Evolutionary conservation across 2,329 filamentous ascomycete genomes (phyloP).

Genomic region (Trichoderma oligosporum): DNA sequence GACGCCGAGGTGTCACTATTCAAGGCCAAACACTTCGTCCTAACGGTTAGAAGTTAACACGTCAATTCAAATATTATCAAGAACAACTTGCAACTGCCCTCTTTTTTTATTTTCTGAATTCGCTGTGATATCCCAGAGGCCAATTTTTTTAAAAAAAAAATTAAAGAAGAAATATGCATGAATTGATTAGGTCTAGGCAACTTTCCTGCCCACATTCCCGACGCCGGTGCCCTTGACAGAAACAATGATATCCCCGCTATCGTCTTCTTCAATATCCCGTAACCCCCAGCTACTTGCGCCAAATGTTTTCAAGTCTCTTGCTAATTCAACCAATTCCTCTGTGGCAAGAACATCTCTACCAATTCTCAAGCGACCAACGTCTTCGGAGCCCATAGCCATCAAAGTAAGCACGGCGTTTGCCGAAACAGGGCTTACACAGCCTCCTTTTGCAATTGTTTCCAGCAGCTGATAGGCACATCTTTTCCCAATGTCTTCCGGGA

Average conservation of each 20-base stretch:
- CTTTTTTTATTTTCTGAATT: not conserved
- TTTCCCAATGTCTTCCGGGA: conserved; percentile 87
- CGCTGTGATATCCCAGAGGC: conserved; percentile 3
- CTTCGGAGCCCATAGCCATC: conserved; percentile 98
- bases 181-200: conserved; percentile 47
- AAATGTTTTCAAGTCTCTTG: conserved; percentile 82
- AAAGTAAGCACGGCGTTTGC: conserved; percentile 73
- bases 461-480: conserved; percentile 85
- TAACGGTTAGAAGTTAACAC: conserved; percentile 22
- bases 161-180: not conserved
- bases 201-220: conserved; percentile 91
- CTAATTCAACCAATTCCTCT: conserved; percentile 74
- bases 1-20: conserved; percentile 36
- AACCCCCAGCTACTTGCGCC: conserved; percentile 89
- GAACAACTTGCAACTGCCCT: not conserved
- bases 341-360: conserved; percentile 77
- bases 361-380: conserved; percentile 81
- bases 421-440: conserved; percentile 71
- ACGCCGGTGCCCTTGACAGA: conserved; percentile 91
- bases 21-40: conserved; percentile 20
- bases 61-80: conserved; percentile 4
- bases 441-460: conserved; percentile 76
- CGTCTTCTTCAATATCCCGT: conserved; percentile 64
- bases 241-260: conserved; percentile 72
- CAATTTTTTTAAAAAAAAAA: not conserved